Base-by-base conservation (phyloP, 352 stramenopile species). In the Pythium dissimile region DNA sequence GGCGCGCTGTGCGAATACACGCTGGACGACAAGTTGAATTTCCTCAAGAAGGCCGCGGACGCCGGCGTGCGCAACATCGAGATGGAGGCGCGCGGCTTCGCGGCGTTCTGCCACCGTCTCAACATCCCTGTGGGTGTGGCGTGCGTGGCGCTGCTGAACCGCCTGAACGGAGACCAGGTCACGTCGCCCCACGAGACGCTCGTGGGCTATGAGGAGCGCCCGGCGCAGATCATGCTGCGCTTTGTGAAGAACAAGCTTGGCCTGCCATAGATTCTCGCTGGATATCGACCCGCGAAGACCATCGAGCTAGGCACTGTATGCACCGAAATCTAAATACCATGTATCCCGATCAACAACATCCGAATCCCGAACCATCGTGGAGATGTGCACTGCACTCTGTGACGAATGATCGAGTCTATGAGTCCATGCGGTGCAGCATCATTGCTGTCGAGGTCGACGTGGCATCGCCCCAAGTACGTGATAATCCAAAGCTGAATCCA, bases 1-100 rank as follows among this genome's bases (percentile, higher is more conserved):
- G 83, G 83, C 34, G 80, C 83, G 27, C 80, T 91, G 53, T 88
- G 78, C 64, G 80, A 90, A 61, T 89, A 88, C 70, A 85, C 78
- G n/a, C 49, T 71, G 18, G 78, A 92, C 30, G 78, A 92, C 64
- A 89, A 91, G 68, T 75, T 89, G 61, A 59, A 50, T 7, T 92
- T 91, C 55, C 55, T 92, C 47, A 56, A 87, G 35, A 72, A 67
- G 38, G 67, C 73, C 30, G 62, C 76, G 8, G 71, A 65, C 11
- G 62, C 59, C 9, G 80, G 83, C 37, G 81, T 90, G 32, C 71
- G 73, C 47, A 92, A 92, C 74, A 92, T 92, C 38, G 83, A 92
- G 65, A 92, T 92, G 83, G 83, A 92, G 65, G 81, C 73, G 34
- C 69, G 73, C 11, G 55, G 71, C 56, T 88, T 92, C 42, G 77